phyloP scores from a whole-genome alignment of 257 asterid species.

The Catharanthus roseus region DNA sequence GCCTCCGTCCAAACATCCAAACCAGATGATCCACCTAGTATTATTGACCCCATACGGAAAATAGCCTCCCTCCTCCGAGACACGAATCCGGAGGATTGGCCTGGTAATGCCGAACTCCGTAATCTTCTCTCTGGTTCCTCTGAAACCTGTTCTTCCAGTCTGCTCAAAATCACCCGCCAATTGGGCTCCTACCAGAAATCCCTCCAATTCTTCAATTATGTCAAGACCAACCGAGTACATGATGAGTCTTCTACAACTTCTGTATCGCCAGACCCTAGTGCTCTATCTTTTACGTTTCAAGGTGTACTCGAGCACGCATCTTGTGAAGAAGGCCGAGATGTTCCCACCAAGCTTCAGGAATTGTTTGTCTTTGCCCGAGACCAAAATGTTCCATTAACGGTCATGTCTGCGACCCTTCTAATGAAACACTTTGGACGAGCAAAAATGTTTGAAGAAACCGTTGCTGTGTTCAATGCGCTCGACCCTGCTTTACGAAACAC shows the following conservation, averaged over 20 bases:
- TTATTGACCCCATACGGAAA: background rate
- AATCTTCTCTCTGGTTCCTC: slow-evolving; percentile 38
- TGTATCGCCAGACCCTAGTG: slow-evolving; percentile 5
- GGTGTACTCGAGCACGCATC: slow-evolving; percentile 53
- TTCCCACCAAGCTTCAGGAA: slow-evolving; percentile 36
- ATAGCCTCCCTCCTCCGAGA: slow-evolving; percentile 8
- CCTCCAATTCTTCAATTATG: slow-evolving; percentile 45
- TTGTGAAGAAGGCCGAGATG: slow-evolving; percentile 25
- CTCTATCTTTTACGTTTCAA: slow-evolving; percentile 54
- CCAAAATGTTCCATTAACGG: slow-evolving; percentile 35
- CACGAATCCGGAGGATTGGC: slow-evolving; percentile 8
- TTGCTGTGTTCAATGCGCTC: slow-evolving; percentile 32
- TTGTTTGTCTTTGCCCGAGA: slow-evolving; percentile 41
- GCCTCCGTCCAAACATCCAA: slow-evolving; percentile 41
- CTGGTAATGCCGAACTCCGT: slow-evolving; percentile 27
- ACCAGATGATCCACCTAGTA: slow-evolving; percentile 29
- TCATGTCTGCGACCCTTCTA: slow-evolving; percentile 50
- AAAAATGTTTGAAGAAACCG: slow-evolving; percentile 45
- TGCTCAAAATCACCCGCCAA: slow-evolving; percentile 58
- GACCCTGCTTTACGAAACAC: slow-evolving; percentile 34
- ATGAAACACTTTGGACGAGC: slow-evolving; percentile 45
- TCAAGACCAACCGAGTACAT: slow-evolving; percentile 28
- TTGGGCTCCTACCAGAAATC: slow-evolving; percentile 52
- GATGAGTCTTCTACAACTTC: slow-evolving; percentile 8
- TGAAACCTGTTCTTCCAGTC: slow-evolving; percentile 33